Evolutionary conservation across 495 filamentous ascomycete species (phyloP).

Genomic region (Neurospora discreta): DNA sequence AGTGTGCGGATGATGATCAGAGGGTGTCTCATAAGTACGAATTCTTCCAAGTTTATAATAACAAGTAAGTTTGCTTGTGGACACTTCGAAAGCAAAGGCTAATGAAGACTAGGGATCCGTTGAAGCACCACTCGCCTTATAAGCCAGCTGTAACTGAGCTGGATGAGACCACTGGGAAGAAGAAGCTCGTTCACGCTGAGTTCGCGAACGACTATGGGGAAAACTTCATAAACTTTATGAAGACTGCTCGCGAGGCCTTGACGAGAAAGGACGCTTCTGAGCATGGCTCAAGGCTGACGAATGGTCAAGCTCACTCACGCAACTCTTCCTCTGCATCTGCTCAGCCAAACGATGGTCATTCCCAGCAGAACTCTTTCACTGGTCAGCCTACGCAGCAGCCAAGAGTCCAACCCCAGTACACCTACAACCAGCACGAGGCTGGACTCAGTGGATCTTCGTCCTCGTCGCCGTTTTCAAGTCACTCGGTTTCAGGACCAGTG

Average conservation of each 20-base stretch:
- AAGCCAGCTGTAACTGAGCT: not conserved
- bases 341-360: not conserved
- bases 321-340: not conserved
- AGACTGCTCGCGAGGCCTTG: conserved; percentile 29
- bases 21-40: conserved; percentile 34
- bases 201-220: conserved; percentile 48
- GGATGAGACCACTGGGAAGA: conserved; percentile 22
- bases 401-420: not conserved
- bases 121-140: conserved; percentile 41
- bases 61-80: conserved; percentile 23
- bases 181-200: conserved; percentile 11
- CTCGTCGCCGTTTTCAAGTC: not conserved
- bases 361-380: not conserved
- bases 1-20: conserved; percentile 12
- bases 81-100: not conserved
- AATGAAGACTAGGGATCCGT: conserved; percentile 27
- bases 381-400: not conserved
- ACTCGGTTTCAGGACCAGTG: conserved; percentile 2
- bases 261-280: conserved; percentile 11
- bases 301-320: not conserved
- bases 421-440: not conserved
- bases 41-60: conserved; percentile 42
- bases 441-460: not conserved
- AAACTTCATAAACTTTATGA: conserved; percentile 33
- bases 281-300: not conserved